Conservation (phyloP, 495 filamentous ascomycete genomes). For the Neurospora tetrasperma region DNA sequence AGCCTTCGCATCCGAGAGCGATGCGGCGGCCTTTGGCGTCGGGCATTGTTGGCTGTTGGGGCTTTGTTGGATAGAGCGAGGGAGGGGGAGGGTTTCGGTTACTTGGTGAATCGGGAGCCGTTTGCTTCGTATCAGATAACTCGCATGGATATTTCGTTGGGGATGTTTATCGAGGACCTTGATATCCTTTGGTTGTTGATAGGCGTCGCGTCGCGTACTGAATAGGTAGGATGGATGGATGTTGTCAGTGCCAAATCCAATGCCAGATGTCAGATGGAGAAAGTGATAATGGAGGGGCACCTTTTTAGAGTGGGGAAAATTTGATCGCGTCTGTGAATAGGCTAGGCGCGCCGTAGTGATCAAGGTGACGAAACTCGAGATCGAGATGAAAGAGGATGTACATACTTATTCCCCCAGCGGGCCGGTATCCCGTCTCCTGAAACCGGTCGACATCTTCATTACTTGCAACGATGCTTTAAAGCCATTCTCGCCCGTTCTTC, state of each 20-base stretch:
- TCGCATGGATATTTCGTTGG: background rate
- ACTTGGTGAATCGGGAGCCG: background rate
- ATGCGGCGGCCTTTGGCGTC: slow-evolving; percentile 37
- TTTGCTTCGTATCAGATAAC: background rate
- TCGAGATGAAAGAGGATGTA: background rate
- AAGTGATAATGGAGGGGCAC: slow-evolving; percentile 3
- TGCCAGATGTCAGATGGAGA: background rate
- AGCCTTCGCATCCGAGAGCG: slow-evolving; percentile 89
- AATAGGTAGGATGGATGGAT: background rate
- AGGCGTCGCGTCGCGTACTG: background rate
- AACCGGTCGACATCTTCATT: background rate
- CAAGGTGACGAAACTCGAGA: background rate
- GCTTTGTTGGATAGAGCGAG: background rate
- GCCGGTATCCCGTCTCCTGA: background rate
- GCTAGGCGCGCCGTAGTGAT: background rate
- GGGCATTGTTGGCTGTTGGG: background rate
- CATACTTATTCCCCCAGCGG: background rate
- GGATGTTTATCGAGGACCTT: background rate
- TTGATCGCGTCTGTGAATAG: background rate
- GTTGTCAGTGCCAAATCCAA: background rate
- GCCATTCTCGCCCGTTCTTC: background rate
- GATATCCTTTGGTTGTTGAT: background rate
- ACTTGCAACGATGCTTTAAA: background rate
- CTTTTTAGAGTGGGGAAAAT: background rate
- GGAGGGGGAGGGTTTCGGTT: background rate